Percentiles rank a stretch among this genome's conserved stretches.
These are phyloP conservation scores for Canna indica DNA, from an alignment of 176 grass and related monocot genomes.

Conservation along the genomic window DNA sequence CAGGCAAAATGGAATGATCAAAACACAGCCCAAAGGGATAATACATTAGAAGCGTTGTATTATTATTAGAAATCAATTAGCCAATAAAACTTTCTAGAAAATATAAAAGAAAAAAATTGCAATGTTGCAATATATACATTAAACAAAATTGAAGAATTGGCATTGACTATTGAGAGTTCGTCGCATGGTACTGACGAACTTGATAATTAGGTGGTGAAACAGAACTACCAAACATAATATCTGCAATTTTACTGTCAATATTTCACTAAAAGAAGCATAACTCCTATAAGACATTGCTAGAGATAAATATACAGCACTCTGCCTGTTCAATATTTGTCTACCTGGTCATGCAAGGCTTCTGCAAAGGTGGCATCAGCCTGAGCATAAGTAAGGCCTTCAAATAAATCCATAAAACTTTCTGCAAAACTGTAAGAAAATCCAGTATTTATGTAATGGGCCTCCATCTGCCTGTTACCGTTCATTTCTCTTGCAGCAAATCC, in stretches of 20 bases:
- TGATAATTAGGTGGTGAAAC: neutral
- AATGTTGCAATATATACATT: neutral
- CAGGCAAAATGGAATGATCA: neutral
- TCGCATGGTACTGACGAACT: neutral
- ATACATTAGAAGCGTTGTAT: neutral
- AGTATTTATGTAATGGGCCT: conserved; percentile 93
- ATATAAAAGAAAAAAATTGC: neutral
- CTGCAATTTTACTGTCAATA: neutral
- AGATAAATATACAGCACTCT: conserved; percentile 7
- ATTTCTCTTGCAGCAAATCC: conserved; percentile 32
- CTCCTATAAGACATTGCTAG: neutral
- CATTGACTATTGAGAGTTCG: neutral
- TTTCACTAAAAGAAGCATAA: neutral
- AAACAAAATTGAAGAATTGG: no score
- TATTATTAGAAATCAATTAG: no score
- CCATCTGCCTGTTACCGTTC: conserved; percentile 64
- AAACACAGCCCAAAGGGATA: neutral
- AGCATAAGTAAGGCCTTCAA: conserved; percentile 86
- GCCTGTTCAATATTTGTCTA: no score
- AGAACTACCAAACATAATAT: neutral
- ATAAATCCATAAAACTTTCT: conserved; percentile 97
- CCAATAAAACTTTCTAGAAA: neutral
- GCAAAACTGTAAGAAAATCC: conserved; percentile 80
- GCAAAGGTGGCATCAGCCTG: conserved; percentile 66
- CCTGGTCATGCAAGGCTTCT: conserved; percentile 81